These are phyloP conservation scores for Pseudopyricularia javanii DNA, from an alignment of 2,329 filamentous ascomycete genomes.

Conservation along the genomic window DNA sequence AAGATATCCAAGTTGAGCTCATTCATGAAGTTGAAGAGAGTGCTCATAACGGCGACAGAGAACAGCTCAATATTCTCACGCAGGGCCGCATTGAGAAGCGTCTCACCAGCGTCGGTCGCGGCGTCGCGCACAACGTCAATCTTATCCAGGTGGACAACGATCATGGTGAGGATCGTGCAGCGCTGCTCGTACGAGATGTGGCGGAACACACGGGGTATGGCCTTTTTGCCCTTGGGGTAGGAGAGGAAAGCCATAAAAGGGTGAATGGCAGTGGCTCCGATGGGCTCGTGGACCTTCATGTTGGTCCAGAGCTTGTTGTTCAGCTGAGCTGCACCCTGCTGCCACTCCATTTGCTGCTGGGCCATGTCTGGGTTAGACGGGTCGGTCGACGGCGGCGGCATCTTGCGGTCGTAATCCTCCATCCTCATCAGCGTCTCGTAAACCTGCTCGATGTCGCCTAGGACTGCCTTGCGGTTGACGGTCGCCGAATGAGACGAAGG, in stretches of 20 bases:
- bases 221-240: slow-evolving; percentile 92
- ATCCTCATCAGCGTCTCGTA: slow-evolving; percentile 85
- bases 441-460: slow-evolving; percentile 79
- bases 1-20: slow-evolving; percentile 87
- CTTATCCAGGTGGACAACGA: slow-evolving; percentile 83
- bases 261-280: slow-evolving; percentile 64
- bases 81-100: slow-evolving; percentile 57
- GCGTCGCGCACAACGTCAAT: slow-evolving; percentile 81
- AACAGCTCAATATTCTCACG: slow-evolving; percentile 92
- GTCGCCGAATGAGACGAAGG: slow-evolving; percentile 6
- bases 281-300: slow-evolving; percentile 87
- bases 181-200: slow-evolving; percentile 87
- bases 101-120: slow-evolving; percentile 58
- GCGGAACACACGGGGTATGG: slow-evolving; percentile 86
- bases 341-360: slow-evolving; percentile 69
- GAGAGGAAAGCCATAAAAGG: slow-evolving; percentile 95
- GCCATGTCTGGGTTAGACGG: slow-evolving; percentile 56
- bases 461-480: slow-evolving; percentile 68
- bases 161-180: slow-evolving; percentile 90
- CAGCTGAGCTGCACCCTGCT: slow-evolving; percentile 54
- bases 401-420: slow-evolving; percentile 79
- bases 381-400: slow-evolving; percentile 52
- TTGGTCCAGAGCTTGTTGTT: slow-evolving; percentile 75
- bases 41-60: slow-evolving; percentile 75
- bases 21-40: slow-evolving; percentile 78